Conservation (phyloP, 352 stramenopile species). For the Phytopythium boreale region DNA sequence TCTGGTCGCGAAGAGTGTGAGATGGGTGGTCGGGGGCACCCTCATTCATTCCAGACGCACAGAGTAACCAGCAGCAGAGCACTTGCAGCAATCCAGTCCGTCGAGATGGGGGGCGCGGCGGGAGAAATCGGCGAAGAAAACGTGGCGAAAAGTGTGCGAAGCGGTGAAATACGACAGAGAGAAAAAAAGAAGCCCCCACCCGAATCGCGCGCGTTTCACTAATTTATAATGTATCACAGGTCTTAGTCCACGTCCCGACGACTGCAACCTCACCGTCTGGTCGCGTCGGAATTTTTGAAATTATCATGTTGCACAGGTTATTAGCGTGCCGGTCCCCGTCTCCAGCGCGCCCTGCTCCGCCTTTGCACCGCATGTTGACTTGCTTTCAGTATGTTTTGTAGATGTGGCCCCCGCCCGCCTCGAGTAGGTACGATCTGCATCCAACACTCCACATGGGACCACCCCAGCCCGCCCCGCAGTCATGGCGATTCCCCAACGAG, state of each 20-base stretch:
- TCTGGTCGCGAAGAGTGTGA: no score
- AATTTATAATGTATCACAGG: not conserved
- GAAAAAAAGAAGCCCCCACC: not conserved
- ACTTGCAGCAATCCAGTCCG: not conserved
- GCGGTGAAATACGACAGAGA: not conserved
- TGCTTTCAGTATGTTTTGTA: constrained; percentile 2
- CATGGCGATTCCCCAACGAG: constrained; percentile 1
- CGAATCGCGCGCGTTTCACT: not conserved
- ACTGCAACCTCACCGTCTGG: not conserved
- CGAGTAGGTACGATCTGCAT: constrained; percentile 1
- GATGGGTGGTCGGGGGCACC: no score
- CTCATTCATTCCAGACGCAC: no score
- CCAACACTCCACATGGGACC: not conserved
- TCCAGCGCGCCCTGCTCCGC: not conserved
- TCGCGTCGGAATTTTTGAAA: not conserved
- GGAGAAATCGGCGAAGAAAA: no score
- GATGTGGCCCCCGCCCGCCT: not conserved
- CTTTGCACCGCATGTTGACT: not conserved
- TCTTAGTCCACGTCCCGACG: not conserved
- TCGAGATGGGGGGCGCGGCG: not conserved
- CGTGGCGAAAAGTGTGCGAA: no score
- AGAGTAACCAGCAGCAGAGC: no score
- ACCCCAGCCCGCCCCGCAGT: not conserved
- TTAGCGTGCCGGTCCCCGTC: not conserved
- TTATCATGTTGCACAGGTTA: not conserved